Evolutionary conservation across 1,139 yeast genomes (phyloP), one percentile per base, ranked within the genome.

Genomic region (Lodderomyces margitis): DNA sequence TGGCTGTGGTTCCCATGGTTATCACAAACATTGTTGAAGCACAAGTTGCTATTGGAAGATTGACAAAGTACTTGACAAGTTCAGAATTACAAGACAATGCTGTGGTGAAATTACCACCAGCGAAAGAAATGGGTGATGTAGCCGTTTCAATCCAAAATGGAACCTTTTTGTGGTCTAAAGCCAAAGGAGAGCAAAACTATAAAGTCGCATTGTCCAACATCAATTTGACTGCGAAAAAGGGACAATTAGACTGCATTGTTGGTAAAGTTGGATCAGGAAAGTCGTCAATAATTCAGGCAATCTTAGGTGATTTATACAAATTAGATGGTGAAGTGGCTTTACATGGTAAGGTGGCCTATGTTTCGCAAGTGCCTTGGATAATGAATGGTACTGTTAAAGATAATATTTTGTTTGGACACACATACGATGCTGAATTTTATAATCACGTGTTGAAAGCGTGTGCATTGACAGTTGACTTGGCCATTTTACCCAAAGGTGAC

Each of bases 201-300:
- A 86, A 85, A 56, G 81, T 84, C 36, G 96, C 97, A 1, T 72
- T 92, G 46, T 74, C 81, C 5, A 75, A 84, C 52, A 80, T 89
- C 46, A 80, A 83, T 56, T 81, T 84, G 50, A 61, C 58, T 21
- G 88, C 94, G 8, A 77, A 68, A 48, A 89, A 88, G 60, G 97
- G 96, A 44, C 82, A 87, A 47, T 73, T 92, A 44, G 79, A 81
- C 44, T 92, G 98, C 70, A 75, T 92, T 53, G 92, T 92, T 40
- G 98, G 98, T 41, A 82, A 80, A 51, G 98, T 92, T 44, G 98
- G 98, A 25, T 72, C 87, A 35, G 98, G 98, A 49, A 92, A 92
- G 59, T 85, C 96, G 11, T 87, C 96, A 0, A 64, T 92, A 37
- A 72, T 92, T 51, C 95, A 87, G 61, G 81, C 95, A 16, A 69